Conservation (phyloP, 768 basidiomycete genomes). For the Filobasidium wieringae region DNA sequence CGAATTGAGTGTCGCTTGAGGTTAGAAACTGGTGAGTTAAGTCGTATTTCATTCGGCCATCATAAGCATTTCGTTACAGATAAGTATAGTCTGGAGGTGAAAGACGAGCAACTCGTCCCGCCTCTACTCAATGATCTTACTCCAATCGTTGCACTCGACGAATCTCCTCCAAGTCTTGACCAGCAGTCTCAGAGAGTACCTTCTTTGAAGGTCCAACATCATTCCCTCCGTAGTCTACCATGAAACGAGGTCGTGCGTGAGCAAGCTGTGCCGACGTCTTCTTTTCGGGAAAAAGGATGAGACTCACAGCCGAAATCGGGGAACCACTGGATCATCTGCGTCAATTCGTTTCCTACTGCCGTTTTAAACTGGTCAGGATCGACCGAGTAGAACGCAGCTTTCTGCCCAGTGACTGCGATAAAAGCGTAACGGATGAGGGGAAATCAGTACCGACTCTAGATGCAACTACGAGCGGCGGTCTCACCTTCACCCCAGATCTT, state of each 20-base stretch:
- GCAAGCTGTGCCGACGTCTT: neutral
- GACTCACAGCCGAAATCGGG: constrained; percentile 14
- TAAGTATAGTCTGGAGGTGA: no score
- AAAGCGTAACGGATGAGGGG: neutral
- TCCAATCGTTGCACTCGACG: constrained; percentile 6
- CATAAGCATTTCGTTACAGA: no score
- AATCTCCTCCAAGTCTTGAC: constrained; percentile 10
- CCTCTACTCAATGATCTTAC: neutral
- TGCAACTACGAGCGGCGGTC: neutral
- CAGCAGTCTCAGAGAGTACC: neutral
- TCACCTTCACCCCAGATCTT: constrained; percentile 6
- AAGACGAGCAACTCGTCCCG: no score
- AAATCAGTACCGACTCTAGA: neutral
- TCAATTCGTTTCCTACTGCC: constrained; percentile 5
- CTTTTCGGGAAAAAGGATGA: no score
- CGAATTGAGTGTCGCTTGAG: no score
- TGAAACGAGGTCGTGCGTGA: neutral
- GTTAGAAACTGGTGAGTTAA: no score
- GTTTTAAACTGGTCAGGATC: constrained; percentile 2
- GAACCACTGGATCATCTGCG: constrained; percentile 12
- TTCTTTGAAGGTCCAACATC: constrained; percentile 3
- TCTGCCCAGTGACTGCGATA: constrained; percentile 2
- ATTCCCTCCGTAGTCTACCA: constrained; percentile 11
- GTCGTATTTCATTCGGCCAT: no score
- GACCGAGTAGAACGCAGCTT: neutral